Evolutionary conservation across 768 basidiomycete genomes (phyloP), one percentile per base, ranked within the genome.

Genomic region (Tulasnella sp.): DNA sequence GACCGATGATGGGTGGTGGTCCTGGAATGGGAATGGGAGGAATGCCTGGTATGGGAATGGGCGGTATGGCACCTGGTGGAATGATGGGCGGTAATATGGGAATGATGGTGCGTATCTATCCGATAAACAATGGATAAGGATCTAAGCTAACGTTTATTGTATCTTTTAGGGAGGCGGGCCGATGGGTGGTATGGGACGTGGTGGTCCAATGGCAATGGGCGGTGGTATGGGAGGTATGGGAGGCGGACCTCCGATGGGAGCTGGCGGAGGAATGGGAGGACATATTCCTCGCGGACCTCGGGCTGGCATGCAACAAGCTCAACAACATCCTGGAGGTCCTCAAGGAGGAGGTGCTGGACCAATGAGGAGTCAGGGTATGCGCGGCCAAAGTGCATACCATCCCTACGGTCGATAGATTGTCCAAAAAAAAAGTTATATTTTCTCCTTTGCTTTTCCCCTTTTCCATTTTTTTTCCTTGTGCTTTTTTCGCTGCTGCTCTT

Each of bases 341-440:
- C 82, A 84, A 64, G 72, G 85, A 49, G 73, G 20, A 25, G 51
- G 48, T 31, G 20, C 48, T 16, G 44, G 29, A 34, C 54, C 53
- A 34, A 54, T 51, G 48, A 9, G 48, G 24, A 15, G 25, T n/a
- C 48, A 76, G 9, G 62, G 69, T 1, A 78, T 81, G 59, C 68
- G 84, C 31, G 83, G 86, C 29, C 79, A 83, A 60, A 83, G 87
- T 65, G 76, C 78, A 57, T 89, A 82, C 66, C 86, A 88, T 59
- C 86, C 86, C 0, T 89, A 89, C 58, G 80, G 83, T 28, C 80
- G 84, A 57, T 84, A 31, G n/a, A n/a, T n/a, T n/a, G n/a, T n/a
- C n/a, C n/a, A n/a, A n/a, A n/a, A n/a, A n/a, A n/a, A n/a, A n/a
- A n/a, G n/a, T n/a, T n/a, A n/a, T n/a, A n/a, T n/a, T n/a, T n/a